Evolutionary conservation across 345 rosid species (phyloP).

Genomic region (Linum lewisii): DNA sequence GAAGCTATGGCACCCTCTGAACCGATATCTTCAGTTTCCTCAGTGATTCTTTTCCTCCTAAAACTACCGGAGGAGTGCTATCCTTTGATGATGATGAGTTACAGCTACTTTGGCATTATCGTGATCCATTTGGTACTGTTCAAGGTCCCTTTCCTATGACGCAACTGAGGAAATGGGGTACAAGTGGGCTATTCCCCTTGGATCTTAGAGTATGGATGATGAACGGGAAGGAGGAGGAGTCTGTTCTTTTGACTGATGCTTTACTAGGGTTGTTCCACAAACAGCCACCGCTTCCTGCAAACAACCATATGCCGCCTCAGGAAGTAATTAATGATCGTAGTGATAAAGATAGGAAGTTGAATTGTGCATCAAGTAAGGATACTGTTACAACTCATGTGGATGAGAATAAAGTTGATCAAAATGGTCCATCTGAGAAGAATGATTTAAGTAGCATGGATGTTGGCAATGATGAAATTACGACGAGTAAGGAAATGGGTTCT

Average conservation of each 20-base stretch:
- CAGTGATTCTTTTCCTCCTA: slow-evolving; percentile 9
- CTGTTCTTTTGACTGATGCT: slow-evolving; percentile 70
- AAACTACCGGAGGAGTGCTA: slow-evolving; percentile 32
- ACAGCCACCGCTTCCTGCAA: slow-evolving; percentile 17
- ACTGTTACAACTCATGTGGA: slow-evolving; percentile 12
- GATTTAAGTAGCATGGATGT: slow-evolving; percentile 19
- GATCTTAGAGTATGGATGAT: slow-evolving; percentile 66
- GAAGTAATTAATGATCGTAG: slow-evolving; percentile 15
- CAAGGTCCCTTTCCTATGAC: slow-evolving; percentile 84
- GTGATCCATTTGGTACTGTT: slow-evolving; percentile 65
- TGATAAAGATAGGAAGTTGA: slow-evolving; percentile 19
- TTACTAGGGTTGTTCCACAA: slow-evolving; percentile 33
- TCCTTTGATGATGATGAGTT: slow-evolving; percentile 35
- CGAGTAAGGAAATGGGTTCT: slow-evolving; percentile 26
- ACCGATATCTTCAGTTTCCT: slow-evolving; percentile 21
- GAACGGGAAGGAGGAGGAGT: slow-evolving; percentile 47
- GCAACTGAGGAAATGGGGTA: slow-evolving; percentile 69
- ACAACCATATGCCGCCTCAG: slow-evolving; percentile 11
- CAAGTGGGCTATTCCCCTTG: slow-evolving; percentile 60
- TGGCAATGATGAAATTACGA: slow-evolving; percentile 22
- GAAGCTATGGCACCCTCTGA: too few relatives aligned
- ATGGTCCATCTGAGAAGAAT: slow-evolving; percentile 20
- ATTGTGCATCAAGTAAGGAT: slow-evolving; percentile 16
- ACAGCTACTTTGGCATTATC: slow-evolving; percentile 66
- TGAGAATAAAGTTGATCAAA: slow-evolving; percentile 20